Evolutionary conservation across 1,284 basidiomycete genomes (phyloP), one percentile per base, ranked within the genome.

Genomic region (Coniophora puteana): DNA sequence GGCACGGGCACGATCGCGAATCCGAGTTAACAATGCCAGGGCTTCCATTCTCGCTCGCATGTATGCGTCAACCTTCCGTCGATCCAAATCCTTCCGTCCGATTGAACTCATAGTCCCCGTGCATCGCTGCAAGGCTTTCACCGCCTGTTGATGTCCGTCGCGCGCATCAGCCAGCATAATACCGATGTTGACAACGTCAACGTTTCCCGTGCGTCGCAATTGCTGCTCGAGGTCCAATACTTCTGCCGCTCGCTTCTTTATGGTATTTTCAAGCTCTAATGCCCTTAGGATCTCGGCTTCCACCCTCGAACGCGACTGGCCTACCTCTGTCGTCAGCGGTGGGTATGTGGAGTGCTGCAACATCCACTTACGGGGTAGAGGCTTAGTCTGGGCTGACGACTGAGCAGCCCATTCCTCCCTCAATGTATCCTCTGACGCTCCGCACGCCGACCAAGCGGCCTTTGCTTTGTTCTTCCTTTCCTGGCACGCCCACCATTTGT

Each of bases 371-470:
- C 48, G 20, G 4, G 46, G 44, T 13, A 47, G 8, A 5, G 48
- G 50, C 21, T 40, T 31, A 3, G 46, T 53, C 30, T 54, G 52
- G 22, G 34, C 33, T 4, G 18, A 17, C 10, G 54, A 40, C 37
- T 56, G 52, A 4, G 31, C 33, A 26, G 27, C 22, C 51, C 53
- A 53, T 24, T 54, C 45, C 20, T 36, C 40, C 8, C 34, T 40
- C 3, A 55, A 41, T 6, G 34, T 25, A 4, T 18, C 13, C 4
- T 42, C 36, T n/a, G n/a, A n/a, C n/a, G n/a, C n/a, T n/a, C n/a
- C n/a, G n/a, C n/a, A n/a, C n/a, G n/a, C n/a, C n/a, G n/a, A n/a
- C n/a, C n/a, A n/a, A n/a, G n/a, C n/a, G n/a, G 21, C 35, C 11
- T 16, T 16, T 27, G 30, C 16, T 3, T 3, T 4, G 1, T 39